Evolutionary conservation across 2,329 filamentous ascomycete species (phyloP).

Genomic region (Blastomyces silverae): DNA sequence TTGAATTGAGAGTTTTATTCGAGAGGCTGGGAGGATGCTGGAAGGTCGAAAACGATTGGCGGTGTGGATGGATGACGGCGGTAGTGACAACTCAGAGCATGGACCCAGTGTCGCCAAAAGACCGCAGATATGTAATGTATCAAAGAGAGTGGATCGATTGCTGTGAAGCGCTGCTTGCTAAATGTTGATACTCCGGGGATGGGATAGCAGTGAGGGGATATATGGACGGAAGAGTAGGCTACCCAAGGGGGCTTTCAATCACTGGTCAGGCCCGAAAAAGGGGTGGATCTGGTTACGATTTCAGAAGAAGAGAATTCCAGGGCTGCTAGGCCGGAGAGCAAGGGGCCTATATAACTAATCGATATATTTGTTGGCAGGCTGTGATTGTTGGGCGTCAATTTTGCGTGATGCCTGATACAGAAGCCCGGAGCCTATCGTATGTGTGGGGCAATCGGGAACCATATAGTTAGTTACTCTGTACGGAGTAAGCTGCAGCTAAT

Average conservation of each 20-base stretch:
- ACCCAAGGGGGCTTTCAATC: neutral
- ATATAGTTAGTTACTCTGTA: neutral
- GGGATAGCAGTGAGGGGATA: neutral
- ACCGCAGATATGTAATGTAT: neutral
- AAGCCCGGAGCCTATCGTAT: neutral
- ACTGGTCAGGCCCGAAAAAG: neutral
- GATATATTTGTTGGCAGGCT: slow-evolving; percentile 14
- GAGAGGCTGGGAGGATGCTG: neutral
- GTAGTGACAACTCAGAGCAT: neutral
- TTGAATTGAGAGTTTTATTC: slow-evolving; percentile 1
- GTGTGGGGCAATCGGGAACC: neutral
- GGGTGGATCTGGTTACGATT: neutral
- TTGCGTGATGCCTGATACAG: slow-evolving; percentile 12
- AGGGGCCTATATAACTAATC: neutral
- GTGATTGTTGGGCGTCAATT: slow-evolving; percentile 15
- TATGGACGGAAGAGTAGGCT: neutral
- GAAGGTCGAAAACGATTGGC: neutral
- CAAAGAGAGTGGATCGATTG: neutral
- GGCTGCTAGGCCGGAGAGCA: neutral
- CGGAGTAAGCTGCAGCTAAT: neutral
- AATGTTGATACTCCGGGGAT: neutral
- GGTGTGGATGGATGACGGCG: slow-evolving; percentile 1
- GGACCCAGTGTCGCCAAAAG: neutral
- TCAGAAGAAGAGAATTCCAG: neutral
- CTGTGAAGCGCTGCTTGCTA: neutral